Base-by-base conservation (phyloP, 805 yeast species). In the Yarrowia hollandica region DNA sequence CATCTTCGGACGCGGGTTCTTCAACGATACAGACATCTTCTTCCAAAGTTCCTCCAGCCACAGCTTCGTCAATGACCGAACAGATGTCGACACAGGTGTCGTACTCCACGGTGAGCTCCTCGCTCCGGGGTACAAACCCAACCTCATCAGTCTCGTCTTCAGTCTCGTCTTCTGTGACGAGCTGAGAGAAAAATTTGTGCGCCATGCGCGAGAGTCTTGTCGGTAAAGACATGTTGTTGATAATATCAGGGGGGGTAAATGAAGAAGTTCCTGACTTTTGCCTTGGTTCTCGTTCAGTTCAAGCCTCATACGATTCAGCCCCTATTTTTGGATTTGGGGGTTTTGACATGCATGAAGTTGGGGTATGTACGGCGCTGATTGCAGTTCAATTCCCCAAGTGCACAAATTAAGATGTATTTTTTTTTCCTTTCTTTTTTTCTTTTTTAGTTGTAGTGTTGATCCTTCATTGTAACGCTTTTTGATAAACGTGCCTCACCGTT, bases 41-140 rank as follows among this genome's bases (percentile, higher is more conserved):
- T 4, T 7, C 21, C n/a, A n/a, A n/a, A n/a, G n/a, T 11, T 12
- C 25, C 8, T 3, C 34, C 18, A 23, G 10, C 52, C 1, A 15
- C 31, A 3, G 39, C 39, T 16, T 3, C 11, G 5, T 9, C 18
- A 2, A 42, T n/a, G 6, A 33, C 55, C 2, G 55, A 48, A 33
- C 55, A 18, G 15, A 48, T 48, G 22, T 48, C 55, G 6, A 48
- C 26, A 48, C 55, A 31, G 15, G 55, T 48, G 16, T 48, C 55
- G 30, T 48, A 48, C 11, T 48, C 39, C n/a, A 48, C 30, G 6
- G 30, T 22, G n/a, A 33, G 39, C 11, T 48, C 38, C 35, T 44
- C 52, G 9, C 3, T 48, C n/a, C 30, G 30, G 55, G 39, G 55
- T 2, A 31, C 39, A 15, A 48, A 48, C 15, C 28, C 38, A 21